Evolutionary conservation across 176 grass and related monocot species (phyloP).

Genomic region (Sorghum bicolor): Sorghum_bicolor_NCBIv3 NC_012878.2:52388001-52388500

Average conservation of each 20-base stretch:
- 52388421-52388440: conserved; percentile 26
- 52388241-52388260: conserved; percentile 41
- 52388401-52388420: conserved; percentile 11
- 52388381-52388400: neutral
- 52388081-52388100: conserved; percentile 69
- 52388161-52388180: conserved; percentile 51
- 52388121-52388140: conserved; percentile 51
- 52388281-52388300: conserved; percentile 45
- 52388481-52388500: conserved; percentile 23
- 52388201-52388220: conserved; percentile 79
- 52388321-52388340: neutral
- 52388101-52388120: conserved; percentile 13
- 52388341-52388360: conserved; percentile 30
- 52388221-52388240: conserved; percentile 99
- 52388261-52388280: conserved; percentile 52
- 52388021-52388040: conserved; percentile 84
- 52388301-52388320: conserved; percentile 17
- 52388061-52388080: conserved; percentile 55
- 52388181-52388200: conserved; percentile 79
- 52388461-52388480: conserved; percentile 33
- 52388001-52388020: conserved; percentile 99
- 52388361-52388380: neutral
- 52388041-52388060: conserved; percentile 69
- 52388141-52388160: conserved; percentile 63
- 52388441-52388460: conserved; percentile 77